A percentile compares a stretch with the other conserved stretches of the same genome.
Evolutionary conservation across 805 yeast genomes (phyloP).

Genomic region (Hanseniaspora jakobsenii): DNA sequence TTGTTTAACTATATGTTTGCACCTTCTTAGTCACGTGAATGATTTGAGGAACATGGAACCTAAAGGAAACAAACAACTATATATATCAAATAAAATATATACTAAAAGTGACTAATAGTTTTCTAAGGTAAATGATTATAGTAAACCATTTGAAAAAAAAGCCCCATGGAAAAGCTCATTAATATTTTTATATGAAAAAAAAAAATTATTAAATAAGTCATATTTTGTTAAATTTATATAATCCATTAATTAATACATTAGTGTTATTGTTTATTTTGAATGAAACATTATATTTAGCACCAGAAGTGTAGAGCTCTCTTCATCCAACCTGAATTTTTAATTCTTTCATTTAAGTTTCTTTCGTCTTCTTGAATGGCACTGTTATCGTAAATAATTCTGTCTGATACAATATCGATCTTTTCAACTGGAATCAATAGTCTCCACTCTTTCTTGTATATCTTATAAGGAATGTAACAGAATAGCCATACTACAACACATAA

Average conservation of each 20-base stretch:
- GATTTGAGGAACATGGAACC: too few species aligned
- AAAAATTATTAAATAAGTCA: too few species aligned
- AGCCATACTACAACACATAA: conserved; percentile 38
- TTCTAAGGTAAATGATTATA: too few species aligned
- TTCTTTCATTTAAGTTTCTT: conserved; percentile 24
- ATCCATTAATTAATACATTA: not conserved
- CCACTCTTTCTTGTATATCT: conserved; percentile 38
- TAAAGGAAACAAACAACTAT: too few species aligned
- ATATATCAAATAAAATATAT: too few species aligned
- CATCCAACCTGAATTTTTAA: conserved; percentile 25
- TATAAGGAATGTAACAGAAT: conserved; percentile 35
- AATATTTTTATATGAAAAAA: too few species aligned
- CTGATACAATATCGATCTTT: conserved; percentile 25
- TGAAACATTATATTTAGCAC: conserved; percentile 23
- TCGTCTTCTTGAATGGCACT: conserved; percentile 27
- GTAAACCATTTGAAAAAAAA: too few species aligned
- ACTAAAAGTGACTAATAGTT: too few species aligned
- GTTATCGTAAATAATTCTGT: conserved; percentile 28
- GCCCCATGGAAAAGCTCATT: too few species aligned
- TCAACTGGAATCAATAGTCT: conserved; percentile 25
- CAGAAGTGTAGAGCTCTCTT: conserved; percentile 25
- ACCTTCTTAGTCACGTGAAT: too few species aligned
- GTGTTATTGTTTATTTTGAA: too few species aligned
- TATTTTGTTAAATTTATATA: not conserved
- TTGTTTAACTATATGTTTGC: too few species aligned